Evolutionary conservation across 176 grass and related monocot species (phyloP).

Genomic region (Lolium perenne): DNA sequence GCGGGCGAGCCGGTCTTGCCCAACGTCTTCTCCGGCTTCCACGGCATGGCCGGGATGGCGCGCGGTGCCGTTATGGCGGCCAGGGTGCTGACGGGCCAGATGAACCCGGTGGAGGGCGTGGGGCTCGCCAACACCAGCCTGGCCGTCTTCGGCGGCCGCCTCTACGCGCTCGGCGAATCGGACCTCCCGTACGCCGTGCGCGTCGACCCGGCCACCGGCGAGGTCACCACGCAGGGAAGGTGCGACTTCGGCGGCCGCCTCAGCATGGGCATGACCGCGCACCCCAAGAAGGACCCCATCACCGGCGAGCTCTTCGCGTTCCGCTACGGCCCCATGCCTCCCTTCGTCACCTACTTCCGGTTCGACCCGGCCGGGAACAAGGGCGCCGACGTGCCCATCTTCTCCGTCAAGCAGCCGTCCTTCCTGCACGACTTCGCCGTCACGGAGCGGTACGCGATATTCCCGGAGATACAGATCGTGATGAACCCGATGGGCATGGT

Average conservation of each 20-base stretch:
- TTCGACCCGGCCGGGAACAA: conserved; percentile 85
- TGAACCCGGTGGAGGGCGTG: conserved; percentile 67
- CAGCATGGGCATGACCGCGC: conserved; percentile 89
- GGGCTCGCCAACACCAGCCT: conserved; percentile 96
- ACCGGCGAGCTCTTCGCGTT: conserved; percentile 86
- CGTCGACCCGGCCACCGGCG: conserved; percentile 57
- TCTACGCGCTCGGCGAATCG: conserved; percentile 89
- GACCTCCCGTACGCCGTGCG: conserved; percentile 83
- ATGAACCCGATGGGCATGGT: conserved; percentile 96
- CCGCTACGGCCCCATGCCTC: conserved; percentile 74
- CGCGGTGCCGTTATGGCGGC: conserved; percentile 73
- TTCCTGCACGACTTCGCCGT: conserved; percentile 94
- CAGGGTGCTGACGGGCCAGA: conserved; percentile 82
- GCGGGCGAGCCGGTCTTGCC: conserved; percentile 74
- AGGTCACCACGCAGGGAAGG: conserved; percentile 66
- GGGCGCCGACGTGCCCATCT: conserved; percentile 77
- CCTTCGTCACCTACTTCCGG: conserved; percentile 87
- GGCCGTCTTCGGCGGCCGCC: conserved; percentile 67
- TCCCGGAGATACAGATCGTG: conserved; percentile 82
- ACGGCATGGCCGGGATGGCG: conserved; percentile 70
- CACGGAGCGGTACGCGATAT: conserved; percentile 68
- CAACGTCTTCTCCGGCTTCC: conserved; percentile 80
- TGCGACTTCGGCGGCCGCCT: conserved; percentile 71
- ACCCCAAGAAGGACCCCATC: conserved; percentile 78
- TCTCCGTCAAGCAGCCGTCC: conserved; percentile 69